Conservation (phyloP, 2,329 filamentous ascomycete species). For the Cordyceps pruinosa region DNA sequence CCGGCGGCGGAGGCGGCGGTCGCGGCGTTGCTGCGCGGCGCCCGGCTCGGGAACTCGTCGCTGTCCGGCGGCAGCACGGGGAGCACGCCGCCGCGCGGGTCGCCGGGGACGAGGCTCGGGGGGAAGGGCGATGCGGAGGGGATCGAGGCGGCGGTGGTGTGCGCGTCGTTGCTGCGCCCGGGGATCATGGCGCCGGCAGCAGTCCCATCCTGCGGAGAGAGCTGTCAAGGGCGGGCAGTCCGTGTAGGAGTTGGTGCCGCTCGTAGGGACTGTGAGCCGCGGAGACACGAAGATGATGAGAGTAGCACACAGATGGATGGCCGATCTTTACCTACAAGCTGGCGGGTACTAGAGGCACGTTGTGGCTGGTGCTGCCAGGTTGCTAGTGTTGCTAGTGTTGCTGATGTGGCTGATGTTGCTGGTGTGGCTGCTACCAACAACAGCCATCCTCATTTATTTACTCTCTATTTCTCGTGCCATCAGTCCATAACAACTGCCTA, state of each 20-base stretch:
- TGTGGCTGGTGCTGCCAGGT: no score
- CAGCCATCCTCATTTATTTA: no score
- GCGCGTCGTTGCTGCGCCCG: slow-evolving; percentile 20
- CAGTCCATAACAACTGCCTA: no score
- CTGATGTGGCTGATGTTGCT: no score
- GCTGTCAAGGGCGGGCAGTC: neutral
- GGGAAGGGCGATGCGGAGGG: slow-evolving; percentile 18
- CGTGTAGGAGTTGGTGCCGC: neutral
- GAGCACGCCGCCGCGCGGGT: slow-evolving; percentile 32
- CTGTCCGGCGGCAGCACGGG: slow-evolving; percentile 38
- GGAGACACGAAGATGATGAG: no score
- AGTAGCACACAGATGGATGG: no score
- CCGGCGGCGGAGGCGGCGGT: slow-evolving; percentile 78
- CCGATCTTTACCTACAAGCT: no score
- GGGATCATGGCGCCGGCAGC: slow-evolving; percentile 14
- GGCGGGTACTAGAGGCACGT: no score
- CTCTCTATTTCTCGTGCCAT: no score
- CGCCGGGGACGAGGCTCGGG: slow-evolving; percentile 18
- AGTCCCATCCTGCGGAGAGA: slow-evolving; percentile 6
- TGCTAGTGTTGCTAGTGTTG: no score
- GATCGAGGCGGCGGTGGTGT: slow-evolving; percentile 17
- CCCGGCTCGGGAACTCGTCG: slow-evolving; percentile 37
- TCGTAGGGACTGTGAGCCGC: no score
- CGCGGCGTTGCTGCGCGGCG: slow-evolving; percentile 47
- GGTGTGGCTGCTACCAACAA: no score